Evolutionary conservation across 2,329 filamentous ascomycete genomes (phyloP).

Genomic region (Clarireedia homoeocarpa): DNA sequence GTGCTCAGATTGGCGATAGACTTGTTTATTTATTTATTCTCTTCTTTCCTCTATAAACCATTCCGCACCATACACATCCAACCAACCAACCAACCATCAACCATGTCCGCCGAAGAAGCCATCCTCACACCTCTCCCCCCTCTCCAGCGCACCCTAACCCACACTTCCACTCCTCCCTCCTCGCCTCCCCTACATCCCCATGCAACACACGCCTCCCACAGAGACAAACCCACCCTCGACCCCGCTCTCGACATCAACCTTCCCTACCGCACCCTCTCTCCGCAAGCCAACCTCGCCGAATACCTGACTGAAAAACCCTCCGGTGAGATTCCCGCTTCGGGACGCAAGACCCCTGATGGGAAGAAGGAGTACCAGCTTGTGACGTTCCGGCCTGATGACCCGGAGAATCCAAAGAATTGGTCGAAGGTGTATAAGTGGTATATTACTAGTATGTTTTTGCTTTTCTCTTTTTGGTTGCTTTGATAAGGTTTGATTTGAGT

Average conservation of each 20-base stretch:
- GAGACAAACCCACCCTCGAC: constrained; percentile 19
- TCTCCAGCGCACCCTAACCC: neutral
- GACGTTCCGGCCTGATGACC: constrained; percentile 63
- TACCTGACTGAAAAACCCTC: constrained; percentile 53
- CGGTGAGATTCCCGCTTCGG: constrained; percentile 44
- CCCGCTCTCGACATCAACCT: constrained; percentile 43
- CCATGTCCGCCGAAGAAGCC: neutral
- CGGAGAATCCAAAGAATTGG: constrained; percentile 82
- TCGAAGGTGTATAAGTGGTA: constrained; percentile 72
- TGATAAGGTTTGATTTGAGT: neutral
- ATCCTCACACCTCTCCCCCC: neutral
- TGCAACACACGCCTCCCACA: constrained; percentile 15
- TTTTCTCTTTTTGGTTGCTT: neutral
- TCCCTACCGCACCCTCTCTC: constrained; percentile 56
- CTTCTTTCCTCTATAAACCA: neutral
- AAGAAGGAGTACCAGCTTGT: constrained; percentile 47
- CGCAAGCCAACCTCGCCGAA: constrained; percentile 55
- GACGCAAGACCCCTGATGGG: neutral
- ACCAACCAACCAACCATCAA: neutral
- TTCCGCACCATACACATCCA: neutral
- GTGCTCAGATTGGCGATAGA: neutral
- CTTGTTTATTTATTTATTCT: neutral
- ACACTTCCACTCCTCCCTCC: neutral
- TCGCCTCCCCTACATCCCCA: neutral
- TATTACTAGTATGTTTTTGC: constrained; percentile 46